Percentiles rank a stretch among this genome's conserved stretches.
phyloP scores from a whole-genome alignment of 805 yeast genomes.

The Aciculoconidium aculeatum region DNA sequence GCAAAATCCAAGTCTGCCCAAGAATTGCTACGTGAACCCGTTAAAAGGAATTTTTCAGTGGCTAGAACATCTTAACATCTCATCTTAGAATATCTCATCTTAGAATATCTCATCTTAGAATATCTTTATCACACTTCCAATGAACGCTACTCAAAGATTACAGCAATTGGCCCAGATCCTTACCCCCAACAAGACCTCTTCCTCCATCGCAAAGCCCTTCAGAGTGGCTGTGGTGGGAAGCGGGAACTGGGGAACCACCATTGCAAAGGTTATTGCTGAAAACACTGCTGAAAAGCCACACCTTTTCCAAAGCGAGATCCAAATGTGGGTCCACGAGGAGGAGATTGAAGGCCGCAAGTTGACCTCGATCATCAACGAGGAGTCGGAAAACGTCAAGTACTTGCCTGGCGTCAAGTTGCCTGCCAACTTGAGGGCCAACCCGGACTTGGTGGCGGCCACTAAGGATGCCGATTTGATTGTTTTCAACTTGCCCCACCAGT shows the following conservation, averaged over 20 bases:
- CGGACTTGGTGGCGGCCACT: constrained; percentile 33
- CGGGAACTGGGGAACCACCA: constrained; percentile 46
- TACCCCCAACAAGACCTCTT: constrained; percentile 13
- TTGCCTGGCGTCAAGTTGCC: constrained; percentile 40
- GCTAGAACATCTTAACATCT: too few species aligned
- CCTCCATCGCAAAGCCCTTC: constrained; percentile 18
- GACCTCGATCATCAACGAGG: constrained; percentile 38
- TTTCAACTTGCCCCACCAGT: constrained; percentile 44
- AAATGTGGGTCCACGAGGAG: constrained; percentile 44
- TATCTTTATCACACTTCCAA: constrained; percentile 1
- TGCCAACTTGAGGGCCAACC: constrained; percentile 34
- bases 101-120: too few species aligned
- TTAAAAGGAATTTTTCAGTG: too few species aligned
- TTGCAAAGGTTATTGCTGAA: constrained; percentile 41
- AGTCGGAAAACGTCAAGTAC: constrained; percentile 41
- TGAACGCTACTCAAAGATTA: constrained; percentile 20
- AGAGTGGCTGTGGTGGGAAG: constrained; percentile 39
- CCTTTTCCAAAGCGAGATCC: constrained; percentile 31
- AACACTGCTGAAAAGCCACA: constrained; percentile 35
- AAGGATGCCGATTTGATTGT: constrained; percentile 38
- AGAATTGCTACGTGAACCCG: too few species aligned
- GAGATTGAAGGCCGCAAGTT: constrained; percentile 35
- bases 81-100: too few species aligned
- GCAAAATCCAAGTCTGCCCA: too few species aligned
- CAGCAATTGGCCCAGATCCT: constrained; percentile 24